Base-by-base conservation (phyloP, 495 filamentous ascomycete genomes). In the Daldinia vernicosa region DNA sequence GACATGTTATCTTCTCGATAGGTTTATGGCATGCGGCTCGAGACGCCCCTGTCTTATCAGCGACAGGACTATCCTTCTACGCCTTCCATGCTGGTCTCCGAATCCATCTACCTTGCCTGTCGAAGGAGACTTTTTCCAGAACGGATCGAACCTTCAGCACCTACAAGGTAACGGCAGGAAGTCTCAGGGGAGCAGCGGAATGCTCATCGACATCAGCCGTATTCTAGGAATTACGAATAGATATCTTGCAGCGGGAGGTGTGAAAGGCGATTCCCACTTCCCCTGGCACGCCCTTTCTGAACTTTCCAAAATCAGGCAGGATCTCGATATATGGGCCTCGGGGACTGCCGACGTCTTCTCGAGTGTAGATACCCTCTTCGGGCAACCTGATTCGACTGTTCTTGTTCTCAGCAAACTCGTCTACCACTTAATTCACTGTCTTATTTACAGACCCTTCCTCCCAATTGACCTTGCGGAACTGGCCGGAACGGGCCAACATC, bases 251-350 rank as follows among this genome's bases (percentile, higher is more conserved):
- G 90, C 91, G 12, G 93, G 93, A 6, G 93, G 93, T 26, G 92
- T 94, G 57, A 95, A 94, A 76, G 92, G 91, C 51, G 93, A 96
- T 74, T 93, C 91, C 0, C 92, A 94, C 74, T 95, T 95, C 70
- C 92, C 92, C 15, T 96, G 93, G 93, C 92, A 96, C 75, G 86
- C 92, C 4, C 84, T 92, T 24, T 94, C 92, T 7, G 94, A 90
- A 70, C 83, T 95, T 0, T 95, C 92, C 51, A 93, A 93, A 71
- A 94, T 96, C 66, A 86, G 92, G 47, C 91, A 93, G 61, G 92
- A 95, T 67, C 82, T 96, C 14, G 92, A 96, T 71, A 83, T 91
- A 50, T 96, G 93, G 93, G 90, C 90, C 7, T 91, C 92, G 5
- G 91, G 90, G 19, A 92, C 91, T 6, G 89, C 92, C 61, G 91